phyloP scores from a whole-genome alignment of 169 alveolate species.

The Amoebophrya sp. region DNA sequence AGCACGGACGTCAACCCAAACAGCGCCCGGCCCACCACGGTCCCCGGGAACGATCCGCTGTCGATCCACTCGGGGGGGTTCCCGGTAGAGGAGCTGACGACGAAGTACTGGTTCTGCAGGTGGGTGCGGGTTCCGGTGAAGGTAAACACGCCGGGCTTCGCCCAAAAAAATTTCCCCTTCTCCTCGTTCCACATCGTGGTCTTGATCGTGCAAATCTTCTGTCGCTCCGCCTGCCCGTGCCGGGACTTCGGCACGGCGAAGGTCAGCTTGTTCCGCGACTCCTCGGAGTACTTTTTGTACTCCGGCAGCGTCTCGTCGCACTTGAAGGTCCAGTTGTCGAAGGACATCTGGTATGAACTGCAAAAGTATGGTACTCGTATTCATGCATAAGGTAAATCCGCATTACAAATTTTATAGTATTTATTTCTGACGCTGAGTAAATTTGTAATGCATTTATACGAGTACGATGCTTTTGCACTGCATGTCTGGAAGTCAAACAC shows the following conservation, averaged over 20 bases:
- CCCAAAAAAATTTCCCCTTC: neutral
- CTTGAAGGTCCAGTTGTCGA: neutral
- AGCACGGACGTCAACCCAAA: neutral
- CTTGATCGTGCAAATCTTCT: neutral
- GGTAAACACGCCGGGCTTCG: neutral
- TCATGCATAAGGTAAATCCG: too few relatives aligned
- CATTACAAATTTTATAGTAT: too few relatives aligned
- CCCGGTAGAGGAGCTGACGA: conserved; percentile 35
- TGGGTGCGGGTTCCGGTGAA: conserved; percentile 45
- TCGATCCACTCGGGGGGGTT: conserved; percentile 40
- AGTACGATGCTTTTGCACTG: too few relatives aligned
- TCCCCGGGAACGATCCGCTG: conserved; percentile 27
- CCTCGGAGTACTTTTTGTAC: too few relatives aligned
- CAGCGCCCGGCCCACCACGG: neutral
- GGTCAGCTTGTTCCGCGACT: neutral
- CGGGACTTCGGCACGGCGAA: neutral
- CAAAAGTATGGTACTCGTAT: too few relatives aligned
- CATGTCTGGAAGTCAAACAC: neutral
- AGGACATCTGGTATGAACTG: too few relatives aligned
- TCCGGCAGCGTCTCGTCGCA: too few relatives aligned
- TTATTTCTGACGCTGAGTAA: too few relatives aligned
- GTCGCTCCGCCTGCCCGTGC: neutral
- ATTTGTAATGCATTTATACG: too few relatives aligned
- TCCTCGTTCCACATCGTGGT: neutral
- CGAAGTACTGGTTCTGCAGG: conserved; percentile 41